Base-by-base conservation (phyloP, 192 early-diverging fungal genomes). In the Coemansia sp. region DNA sequence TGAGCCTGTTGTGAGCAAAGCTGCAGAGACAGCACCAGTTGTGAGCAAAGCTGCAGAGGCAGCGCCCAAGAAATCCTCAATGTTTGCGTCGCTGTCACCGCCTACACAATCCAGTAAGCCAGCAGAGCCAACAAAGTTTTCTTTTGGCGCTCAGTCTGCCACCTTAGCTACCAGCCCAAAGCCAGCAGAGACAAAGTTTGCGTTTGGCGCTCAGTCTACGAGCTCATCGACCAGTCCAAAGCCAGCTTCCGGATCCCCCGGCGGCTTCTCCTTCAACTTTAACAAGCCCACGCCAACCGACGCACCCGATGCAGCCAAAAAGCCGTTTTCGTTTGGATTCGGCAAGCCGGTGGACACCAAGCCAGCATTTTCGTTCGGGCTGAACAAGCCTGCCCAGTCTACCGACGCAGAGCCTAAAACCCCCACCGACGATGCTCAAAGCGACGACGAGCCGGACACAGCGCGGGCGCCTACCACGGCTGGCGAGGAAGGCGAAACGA, bases 401-500 rank as follows among this genome's bases (percentile, higher is more conserved):
- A 55, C n/a, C 19, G 55, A 60, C 22, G 29, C 56, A 3, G 59
- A 17, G 2, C 60, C 37, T 5, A 35, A 17, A 6, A 51, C 23
- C 27, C 54, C 4, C 65, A 59, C 23, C 21, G 51, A 72, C 5
- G 25, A 55, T 12, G 29, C 25, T 1, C 14, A 55, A 6, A 19
- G n/a, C 29, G 24, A 56, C 64, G 27, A 58, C 27, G 35, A 32
- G 60, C 5, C 23, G 21, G 24, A 14, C 23, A 6, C 41, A 38
- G 21, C 39, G 29, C 61, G 53, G 56, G 56, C 62, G 38, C 67
- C 72, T 1, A 69, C 70, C 14, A 75, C 65, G 0, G 72, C 70
- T 1, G 82, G 82, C 19, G 82, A 84, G 43, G 82, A 84, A 50
- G 69, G 69, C 37, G 82, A 84, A 58, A 71, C 63, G 1, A 81